A percentile compares a stretch with the other conserved stretches of the same genome.
Conservation (phyloP, 192 early-diverging fungal genomes). For the Hyaloraphidium curvatum region DNA sequence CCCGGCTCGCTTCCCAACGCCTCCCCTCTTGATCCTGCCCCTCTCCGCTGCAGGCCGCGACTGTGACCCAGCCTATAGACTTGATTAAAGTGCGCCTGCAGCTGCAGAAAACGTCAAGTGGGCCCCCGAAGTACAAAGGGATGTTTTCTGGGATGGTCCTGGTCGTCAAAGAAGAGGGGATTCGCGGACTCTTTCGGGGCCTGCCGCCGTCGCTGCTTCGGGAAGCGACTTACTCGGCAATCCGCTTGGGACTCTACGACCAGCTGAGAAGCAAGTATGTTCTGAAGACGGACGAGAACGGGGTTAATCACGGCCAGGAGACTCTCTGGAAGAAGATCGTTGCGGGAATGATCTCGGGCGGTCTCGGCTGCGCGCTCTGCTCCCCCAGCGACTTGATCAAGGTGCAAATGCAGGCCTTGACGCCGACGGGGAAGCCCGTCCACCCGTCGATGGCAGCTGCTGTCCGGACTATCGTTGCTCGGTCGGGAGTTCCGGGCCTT, state of each 20-base stretch:
- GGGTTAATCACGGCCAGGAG: too few relatives aligned
- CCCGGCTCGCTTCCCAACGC: too few relatives aligned
- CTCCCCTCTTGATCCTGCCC: too few relatives aligned
- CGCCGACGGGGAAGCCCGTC: neutral
- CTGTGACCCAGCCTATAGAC: neutral
- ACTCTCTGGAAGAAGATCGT: slow-evolving; percentile 13
- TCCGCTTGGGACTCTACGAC: slow-evolving; percentile 17
- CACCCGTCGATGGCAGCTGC: neutral
- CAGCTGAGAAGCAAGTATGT: neutral
- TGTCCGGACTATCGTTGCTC: slow-evolving; percentile 6
- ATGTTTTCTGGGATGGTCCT: neutral
- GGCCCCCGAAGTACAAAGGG: neutral
- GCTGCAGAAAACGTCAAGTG: slow-evolving; percentile 4
- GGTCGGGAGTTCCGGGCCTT: slow-evolving; percentile 12
- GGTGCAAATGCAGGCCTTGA: slow-evolving; percentile 11
- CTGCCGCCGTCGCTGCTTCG: slow-evolving; percentile 12
- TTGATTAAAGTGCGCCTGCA: neutral
- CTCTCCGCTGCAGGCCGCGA: too few relatives aligned
- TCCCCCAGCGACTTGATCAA: slow-evolving; percentile 15
- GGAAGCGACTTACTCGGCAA: slow-evolving; percentile 14
- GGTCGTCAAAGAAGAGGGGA: slow-evolving; percentile 9
- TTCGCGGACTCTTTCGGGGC: slow-evolving; percentile 10
- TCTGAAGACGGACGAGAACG: too few relatives aligned
- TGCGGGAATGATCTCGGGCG: slow-evolving; percentile 11
- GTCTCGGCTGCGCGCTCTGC: slow-evolving; percentile 9